Conservation (phyloP, 1,139 yeast genomes). For the Geotrichum aggregatum region DNA sequence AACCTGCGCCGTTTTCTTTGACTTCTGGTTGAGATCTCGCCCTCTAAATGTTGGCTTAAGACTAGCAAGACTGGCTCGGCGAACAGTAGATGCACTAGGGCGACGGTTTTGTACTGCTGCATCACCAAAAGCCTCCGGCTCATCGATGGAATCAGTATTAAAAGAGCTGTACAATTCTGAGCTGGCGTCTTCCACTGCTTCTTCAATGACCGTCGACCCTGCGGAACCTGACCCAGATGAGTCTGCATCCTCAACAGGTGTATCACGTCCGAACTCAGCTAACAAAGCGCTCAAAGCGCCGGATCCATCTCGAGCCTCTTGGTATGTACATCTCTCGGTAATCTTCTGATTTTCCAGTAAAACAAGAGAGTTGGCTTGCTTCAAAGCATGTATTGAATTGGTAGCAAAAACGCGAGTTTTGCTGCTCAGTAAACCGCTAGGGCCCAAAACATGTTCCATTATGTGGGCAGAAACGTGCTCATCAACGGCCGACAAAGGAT, state of each 20-base stretch:
- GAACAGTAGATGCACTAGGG: conserved; percentile 45
- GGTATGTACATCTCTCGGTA: conserved; percentile 41
- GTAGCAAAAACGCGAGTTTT: conserved; percentile 78
- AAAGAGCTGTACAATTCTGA: not conserved
- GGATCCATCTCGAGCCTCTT: conserved; percentile 29
- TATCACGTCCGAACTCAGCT: conserved; percentile 39
- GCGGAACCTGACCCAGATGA: conserved; percentile 6
- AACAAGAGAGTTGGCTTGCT: conserved; percentile 59
- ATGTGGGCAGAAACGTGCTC: conserved; percentile 76
- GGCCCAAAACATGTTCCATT: conserved; percentile 55
- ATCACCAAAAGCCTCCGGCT: conserved; percentile 8
- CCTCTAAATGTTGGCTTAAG: conserved; percentile 41
- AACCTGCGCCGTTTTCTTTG: conserved; percentile 31
- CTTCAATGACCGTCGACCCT: conserved; percentile 6
- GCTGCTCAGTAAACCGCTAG: conserved; percentile 60
- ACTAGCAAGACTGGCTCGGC: conserved; percentile 67
- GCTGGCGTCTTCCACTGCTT: not conserved
- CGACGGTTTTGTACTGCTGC: conserved; percentile 18
- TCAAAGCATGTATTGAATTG: conserved; percentile 68
- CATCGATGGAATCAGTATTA: not conserved
- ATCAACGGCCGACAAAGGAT: conserved; percentile 77
- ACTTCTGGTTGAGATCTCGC: conserved; percentile 36
- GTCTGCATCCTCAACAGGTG: conserved; percentile 8
- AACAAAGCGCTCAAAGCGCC: conserved; percentile 33
- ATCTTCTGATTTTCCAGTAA: conserved; percentile 56